These are phyloP conservation scores for Calonectria hawksworthii DNA, from an alignment of 2,329 filamentous ascomycete genomes.

Conservation along the genomic window DNA sequence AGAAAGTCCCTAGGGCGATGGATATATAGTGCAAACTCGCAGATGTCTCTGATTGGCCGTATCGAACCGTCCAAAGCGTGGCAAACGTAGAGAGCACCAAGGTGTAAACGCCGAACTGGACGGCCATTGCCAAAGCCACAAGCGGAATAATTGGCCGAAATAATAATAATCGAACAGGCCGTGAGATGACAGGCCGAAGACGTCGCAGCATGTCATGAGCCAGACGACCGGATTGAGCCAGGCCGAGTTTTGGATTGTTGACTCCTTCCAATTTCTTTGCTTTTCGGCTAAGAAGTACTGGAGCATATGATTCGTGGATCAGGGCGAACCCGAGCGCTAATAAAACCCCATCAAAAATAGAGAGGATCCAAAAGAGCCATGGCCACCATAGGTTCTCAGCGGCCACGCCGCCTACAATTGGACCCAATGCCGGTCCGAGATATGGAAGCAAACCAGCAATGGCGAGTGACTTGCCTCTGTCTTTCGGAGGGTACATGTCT, in stretches of 20 bases:
- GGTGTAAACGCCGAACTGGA: conserved; percentile 65
- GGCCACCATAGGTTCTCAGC: conserved; percentile 74
- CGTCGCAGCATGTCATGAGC: not conserved
- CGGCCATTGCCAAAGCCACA: conserved; percentile 59
- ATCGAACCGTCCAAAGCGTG: conserved; percentile 60
- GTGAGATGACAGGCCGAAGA: not conserved
- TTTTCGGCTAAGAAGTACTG: conserved; percentile 64
- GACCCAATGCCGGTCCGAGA: conserved; percentile 76
- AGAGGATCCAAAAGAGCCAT: conserved; percentile 78
- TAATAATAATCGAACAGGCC: conserved; percentile 47
- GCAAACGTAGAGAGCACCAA: conserved; percentile 68
- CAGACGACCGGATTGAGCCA: not conserved
- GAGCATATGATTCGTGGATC: conserved; percentile 71
- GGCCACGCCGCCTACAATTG: conserved; percentile 77
- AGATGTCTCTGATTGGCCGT: conserved; percentile 58
- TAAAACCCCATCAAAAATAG: conserved; percentile 69
- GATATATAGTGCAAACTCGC: conserved; percentile 66
- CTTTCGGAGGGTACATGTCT: conserved; percentile 52
- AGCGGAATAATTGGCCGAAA: conserved; percentile 63
- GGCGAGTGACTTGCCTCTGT: conserved; percentile 54
- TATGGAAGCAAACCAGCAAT: conserved; percentile 46
- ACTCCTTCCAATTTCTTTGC: not conserved
- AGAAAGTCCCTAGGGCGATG: conserved; percentile 58
- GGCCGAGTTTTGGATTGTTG: not conserved
- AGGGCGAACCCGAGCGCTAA: conserved; percentile 68